These are phyloP conservation scores for Xylaria sp. DNA, from an alignment of 2,329 filamentous ascomycete species.

Conservation along the genomic window DNA sequence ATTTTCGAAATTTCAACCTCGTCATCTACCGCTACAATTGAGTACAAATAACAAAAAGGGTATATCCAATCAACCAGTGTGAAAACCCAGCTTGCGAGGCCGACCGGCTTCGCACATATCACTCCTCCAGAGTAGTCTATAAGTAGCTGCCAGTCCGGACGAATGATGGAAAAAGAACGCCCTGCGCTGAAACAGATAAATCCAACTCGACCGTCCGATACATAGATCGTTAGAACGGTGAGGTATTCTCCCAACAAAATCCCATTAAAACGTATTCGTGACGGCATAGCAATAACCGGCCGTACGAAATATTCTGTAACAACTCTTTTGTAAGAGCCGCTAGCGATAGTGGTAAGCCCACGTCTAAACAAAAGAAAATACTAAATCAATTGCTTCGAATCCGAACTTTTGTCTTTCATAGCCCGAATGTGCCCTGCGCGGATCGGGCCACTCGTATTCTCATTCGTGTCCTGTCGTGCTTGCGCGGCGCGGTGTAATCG, in stretches of 20 bases:
- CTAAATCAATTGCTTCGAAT: constrained; percentile 13
- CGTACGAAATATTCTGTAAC: not conserved
- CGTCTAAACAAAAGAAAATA: constrained; percentile 21
- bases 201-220: not conserved
- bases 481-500: constrained; percentile 26
- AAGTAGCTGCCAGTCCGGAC: constrained; percentile 12
- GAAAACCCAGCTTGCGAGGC: constrained; percentile 20
- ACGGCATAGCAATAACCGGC: constrained; percentile 2
- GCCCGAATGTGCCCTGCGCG: constrained; percentile 13
- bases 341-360: not conserved
- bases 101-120: constrained; percentile 5
- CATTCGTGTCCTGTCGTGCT: constrained; percentile 27
- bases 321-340: not conserved
- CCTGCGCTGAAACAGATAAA: constrained; percentile 24
- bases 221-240: not conserved
- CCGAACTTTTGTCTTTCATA: constrained; percentile 29
- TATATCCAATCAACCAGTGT: constrained; percentile 32
- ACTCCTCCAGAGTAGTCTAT: constrained; percentile 24
- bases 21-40: constrained; percentile 21
- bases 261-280: constrained; percentile 18
- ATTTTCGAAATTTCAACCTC: not conserved
- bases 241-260: constrained; percentile 1
- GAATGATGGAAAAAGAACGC: constrained; percentile 21
- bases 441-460: constrained; percentile 20
- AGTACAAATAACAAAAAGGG: constrained; percentile 24